Evolutionary conservation across 305 asterid genomes (phyloP).

Genomic region (Fraxinus nigra): DNA sequence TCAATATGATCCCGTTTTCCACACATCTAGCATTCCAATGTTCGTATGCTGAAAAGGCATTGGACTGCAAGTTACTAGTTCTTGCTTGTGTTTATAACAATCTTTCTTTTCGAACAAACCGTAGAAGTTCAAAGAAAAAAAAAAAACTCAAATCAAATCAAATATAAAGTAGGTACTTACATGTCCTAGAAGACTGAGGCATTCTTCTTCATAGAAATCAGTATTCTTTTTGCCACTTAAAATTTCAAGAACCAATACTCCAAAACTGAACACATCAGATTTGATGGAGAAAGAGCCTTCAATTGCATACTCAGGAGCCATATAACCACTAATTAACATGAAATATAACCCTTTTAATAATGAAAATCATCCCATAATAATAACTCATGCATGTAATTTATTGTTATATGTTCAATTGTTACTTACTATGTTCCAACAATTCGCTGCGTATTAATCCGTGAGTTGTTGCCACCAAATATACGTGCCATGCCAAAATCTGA

Average conservation of each 20-base stretch:
- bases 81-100: too few species aligned
- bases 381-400: background rate
- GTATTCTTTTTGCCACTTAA: constrained; percentile 49
- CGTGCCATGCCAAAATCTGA: constrained; percentile 58
- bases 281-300: constrained; percentile 40
- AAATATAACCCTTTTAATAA: background rate
- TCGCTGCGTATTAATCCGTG: constrained; percentile 28
- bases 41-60: background rate
- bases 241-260: constrained; percentile 48
- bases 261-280: constrained; percentile 46
- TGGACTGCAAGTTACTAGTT: too few species aligned
- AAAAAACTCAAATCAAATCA: too few species aligned
- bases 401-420: background rate
- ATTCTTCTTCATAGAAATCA: constrained; percentile 31
- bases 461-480: constrained; percentile 38
- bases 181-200: constrained; percentile 38
- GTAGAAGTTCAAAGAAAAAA: too few species aligned
- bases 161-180: constrained; percentile 25
- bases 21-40: background rate
- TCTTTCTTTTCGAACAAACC: background rate
- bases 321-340: constrained; percentile 33
- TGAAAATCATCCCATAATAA: background rate
- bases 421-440: constrained; percentile 51
- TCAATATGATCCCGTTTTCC: too few species aligned
- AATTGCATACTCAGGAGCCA: constrained; percentile 51